phyloP scores from a whole-genome alignment of 805 yeast species.

The Lachancea sp. region DNA sequence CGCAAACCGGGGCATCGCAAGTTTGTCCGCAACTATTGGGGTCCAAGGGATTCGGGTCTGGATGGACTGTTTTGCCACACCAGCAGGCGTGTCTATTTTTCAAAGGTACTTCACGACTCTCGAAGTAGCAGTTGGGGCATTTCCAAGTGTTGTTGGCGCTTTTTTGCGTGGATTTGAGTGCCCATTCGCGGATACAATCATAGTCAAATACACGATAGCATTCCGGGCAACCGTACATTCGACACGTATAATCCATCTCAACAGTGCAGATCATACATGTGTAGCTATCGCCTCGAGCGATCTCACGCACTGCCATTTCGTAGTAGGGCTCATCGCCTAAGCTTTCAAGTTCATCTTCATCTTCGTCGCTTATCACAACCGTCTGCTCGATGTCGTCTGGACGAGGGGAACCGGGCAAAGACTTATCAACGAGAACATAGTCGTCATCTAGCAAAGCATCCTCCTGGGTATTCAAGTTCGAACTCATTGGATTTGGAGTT shows the following conservation, averaged over 20 bases:
- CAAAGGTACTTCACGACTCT: constrained; percentile 46
- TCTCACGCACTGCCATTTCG: constrained; percentile 29
- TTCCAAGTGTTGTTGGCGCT: constrained; percentile 62
- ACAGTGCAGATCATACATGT: constrained; percentile 85
- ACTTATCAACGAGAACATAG: constrained; percentile 1
- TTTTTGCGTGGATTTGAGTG: constrained; percentile 63
- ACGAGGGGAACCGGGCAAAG: background rate
- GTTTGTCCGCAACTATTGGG: constrained; percentile 91
- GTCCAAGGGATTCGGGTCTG: constrained; percentile 46
- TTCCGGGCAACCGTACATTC: constrained; percentile 69
- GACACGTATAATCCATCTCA: constrained; percentile 59
- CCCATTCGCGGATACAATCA: constrained; percentile 84
- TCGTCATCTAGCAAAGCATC: background rate
- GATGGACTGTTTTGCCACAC: constrained; percentile 78
- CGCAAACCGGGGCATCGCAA: constrained; percentile 58
- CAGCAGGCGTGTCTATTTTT: constrained; percentile 53
- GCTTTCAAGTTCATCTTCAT: constrained; percentile 3
- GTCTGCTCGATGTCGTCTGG: background rate
- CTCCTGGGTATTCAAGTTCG: background rate
- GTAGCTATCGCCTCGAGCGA: constrained; percentile 51
- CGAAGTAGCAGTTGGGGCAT: constrained; percentile 64
- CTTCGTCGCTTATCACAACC: background rate
- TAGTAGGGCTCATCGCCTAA: constrained; percentile 24
- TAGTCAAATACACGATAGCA: constrained; percentile 84
- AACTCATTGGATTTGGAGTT: background rate